phyloP scores from a whole-genome alignment of 805 yeast genomes.

The Ascoidea asiatica region DNA sequence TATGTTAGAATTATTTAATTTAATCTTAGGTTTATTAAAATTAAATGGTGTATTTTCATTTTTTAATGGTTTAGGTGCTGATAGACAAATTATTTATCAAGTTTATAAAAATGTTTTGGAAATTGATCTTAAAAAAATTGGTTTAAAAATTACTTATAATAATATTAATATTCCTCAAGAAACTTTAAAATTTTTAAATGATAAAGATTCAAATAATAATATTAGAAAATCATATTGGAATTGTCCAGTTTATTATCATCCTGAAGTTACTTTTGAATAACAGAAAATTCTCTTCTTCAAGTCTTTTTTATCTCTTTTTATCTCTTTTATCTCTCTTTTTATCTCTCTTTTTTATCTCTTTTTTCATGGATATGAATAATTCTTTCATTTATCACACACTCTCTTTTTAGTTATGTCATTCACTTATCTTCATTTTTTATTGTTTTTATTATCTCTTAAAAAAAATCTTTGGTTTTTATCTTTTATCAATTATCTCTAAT shows the following conservation, averaged over 20 bases:
- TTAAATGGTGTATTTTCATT: constrained; percentile 80
- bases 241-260: constrained; percentile 56
- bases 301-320: too few species aligned
- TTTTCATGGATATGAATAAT: too few species aligned
- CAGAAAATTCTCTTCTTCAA: too few species aligned
- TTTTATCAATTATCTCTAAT: too few species aligned
- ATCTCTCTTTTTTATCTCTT: too few species aligned
- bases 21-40: constrained; percentile 67
- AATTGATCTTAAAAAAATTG: constrained; percentile 67
- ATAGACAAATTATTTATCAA: constrained; percentile 59
- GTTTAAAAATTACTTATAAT: constrained; percentile 48
- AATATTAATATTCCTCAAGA: constrained; percentile 32
- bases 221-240: constrained; percentile 55
- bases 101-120: constrained; percentile 78
- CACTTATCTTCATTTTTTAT: too few species aligned
- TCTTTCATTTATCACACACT: too few species aligned
- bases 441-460: too few species aligned
- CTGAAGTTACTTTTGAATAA: constrained; percentile 25
- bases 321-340: too few species aligned
- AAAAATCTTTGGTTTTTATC: too few species aligned
- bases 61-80: constrained; percentile 86
- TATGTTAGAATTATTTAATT: constrained; percentile 75
- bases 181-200: constrained; percentile 21
- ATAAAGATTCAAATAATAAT: constrained; percentile 24
- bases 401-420: too few species aligned